Evolutionary conservation across 2,329 filamentous ascomycete genomes (phyloP).

Genomic region (Alternaria alternata): DNA sequence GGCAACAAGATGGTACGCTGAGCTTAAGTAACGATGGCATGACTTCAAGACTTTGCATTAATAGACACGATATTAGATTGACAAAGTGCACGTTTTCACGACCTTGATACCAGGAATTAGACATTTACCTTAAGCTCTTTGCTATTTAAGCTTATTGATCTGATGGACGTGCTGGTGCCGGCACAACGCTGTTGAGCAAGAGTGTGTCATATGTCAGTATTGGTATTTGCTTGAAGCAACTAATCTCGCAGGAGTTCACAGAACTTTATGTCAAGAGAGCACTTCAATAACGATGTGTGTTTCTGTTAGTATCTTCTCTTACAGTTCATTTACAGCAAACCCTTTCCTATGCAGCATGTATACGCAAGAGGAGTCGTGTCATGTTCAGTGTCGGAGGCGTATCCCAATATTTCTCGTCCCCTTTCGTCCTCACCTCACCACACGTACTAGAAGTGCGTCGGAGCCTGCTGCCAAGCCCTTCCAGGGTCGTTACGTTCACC

Average conservation of each 20-base stretch:
- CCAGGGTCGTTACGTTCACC: constrained; percentile 5
- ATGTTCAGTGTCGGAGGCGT: background rate
- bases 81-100: constrained; percentile 1
- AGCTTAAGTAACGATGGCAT: constrained; percentile 28
- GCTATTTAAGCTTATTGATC: background rate
- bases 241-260: background rate
- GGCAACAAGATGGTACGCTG: constrained; percentile 15
- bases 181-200: too few species aligned
- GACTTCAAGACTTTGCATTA: constrained; percentile 25
- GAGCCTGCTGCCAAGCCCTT: constrained; percentile 25
- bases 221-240: too few species aligned
- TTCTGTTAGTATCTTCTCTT: background rate
- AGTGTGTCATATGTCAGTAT: too few species aligned
- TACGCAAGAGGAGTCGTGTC: background rate
- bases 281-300: background rate
- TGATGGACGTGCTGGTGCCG: too few species aligned
- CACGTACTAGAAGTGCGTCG: constrained; percentile 25
- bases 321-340: background rate
- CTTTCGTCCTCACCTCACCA: constrained; percentile 28
- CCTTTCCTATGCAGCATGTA: background rate
- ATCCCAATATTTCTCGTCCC: background rate
- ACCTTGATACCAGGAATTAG: background rate
- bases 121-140: background rate
- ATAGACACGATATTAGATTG: constrained; percentile 8
- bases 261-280: background rate